These are phyloP conservation scores for Fusarium sp. DNA, from an alignment of 2,329 filamentous ascomycete species.

Conservation along the genomic window DNA sequence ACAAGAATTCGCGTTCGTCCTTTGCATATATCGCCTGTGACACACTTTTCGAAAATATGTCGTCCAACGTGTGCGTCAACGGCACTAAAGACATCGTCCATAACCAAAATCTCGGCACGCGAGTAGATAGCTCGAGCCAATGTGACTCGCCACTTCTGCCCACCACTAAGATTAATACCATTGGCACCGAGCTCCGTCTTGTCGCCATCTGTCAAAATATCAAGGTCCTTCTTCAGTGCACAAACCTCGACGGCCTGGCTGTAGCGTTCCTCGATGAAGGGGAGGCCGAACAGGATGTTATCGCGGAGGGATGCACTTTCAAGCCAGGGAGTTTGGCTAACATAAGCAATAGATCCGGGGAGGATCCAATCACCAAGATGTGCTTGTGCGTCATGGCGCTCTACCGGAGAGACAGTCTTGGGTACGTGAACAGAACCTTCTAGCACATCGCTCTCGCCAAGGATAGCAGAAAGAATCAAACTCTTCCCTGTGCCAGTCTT, in stretches of 20 bases:
- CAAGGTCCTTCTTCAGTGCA: constrained; percentile 79
- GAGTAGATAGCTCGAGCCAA: constrained; percentile 86
- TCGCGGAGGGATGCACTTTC: constrained; percentile 83
- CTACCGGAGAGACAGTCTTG: constrained; percentile 60
- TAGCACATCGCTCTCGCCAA: constrained; percentile 80
- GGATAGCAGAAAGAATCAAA: constrained; percentile 77
- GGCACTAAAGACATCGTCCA: constrained; percentile 88
- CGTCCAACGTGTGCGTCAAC: constrained; percentile 85
- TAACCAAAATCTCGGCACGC: constrained; percentile 78
- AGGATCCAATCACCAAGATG: constrained; percentile 76
- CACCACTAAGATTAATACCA: constrained; percentile 85
- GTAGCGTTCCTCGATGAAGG: constrained; percentile 77
- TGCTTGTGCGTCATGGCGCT: constrained; percentile 73
- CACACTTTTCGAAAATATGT: constrained; percentile 81
- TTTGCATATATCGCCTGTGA: constrained; percentile 76
- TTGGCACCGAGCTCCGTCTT: constrained; percentile 86
- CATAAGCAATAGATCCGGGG: constrained; percentile 76
- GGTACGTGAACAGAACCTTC: constrained; percentile 71
- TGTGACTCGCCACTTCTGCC: constrained; percentile 85
- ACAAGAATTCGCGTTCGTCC: constrained; percentile 82
- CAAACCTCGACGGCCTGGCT: constrained; percentile 77
- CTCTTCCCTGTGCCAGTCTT: constrained; percentile 85
- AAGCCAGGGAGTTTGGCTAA: constrained; percentile 86
- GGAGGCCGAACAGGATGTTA: constrained; percentile 83
- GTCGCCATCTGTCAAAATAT: constrained; percentile 82